phyloP scores from a whole-genome alignment of 1,284 basidiomycete species.

The Papiliotrema nemorosa region DNA sequence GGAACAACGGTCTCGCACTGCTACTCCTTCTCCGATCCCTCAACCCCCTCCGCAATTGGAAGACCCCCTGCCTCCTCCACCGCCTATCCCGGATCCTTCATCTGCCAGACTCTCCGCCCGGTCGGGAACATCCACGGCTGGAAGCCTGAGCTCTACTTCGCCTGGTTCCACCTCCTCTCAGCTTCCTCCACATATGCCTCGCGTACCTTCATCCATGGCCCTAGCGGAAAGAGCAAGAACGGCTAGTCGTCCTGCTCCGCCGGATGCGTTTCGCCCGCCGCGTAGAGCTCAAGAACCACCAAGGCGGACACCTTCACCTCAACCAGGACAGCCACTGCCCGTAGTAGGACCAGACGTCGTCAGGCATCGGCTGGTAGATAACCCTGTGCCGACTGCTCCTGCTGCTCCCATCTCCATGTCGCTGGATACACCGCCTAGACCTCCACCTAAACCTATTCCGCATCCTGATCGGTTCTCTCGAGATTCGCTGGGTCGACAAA shows the following conservation, averaged over 20 bases:
- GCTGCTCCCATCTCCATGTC: background rate
- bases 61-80: background rate
- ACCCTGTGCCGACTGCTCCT: conserved; percentile 16
- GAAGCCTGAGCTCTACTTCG: conserved; percentile 5
- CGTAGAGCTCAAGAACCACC: conserved; percentile 23
- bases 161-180: background rate
- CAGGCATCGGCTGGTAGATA: conserved; percentile 21
- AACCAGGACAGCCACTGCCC: background rate
- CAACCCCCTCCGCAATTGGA: background rate
- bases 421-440: conserved; percentile 4
- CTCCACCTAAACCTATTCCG: conserved; percentile 19
- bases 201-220: conserved; percentile 20
- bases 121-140: conserved; percentile 1
- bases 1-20: conserved; percentile 16
- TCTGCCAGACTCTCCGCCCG: conserved; percentile 8
- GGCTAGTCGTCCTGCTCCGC: conserved; percentile 37
- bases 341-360: conserved; percentile 6
- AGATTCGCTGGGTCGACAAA: conserved; percentile 30
- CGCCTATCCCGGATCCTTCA: background rate
- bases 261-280: conserved; percentile 49
- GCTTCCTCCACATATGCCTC: background rate
- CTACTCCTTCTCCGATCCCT: background rate
- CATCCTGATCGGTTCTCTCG: conserved; percentile 32
- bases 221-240: conserved; percentile 27
- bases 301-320: conserved; percentile 9